Base-by-base conservation (phyloP, 768 basidiomycete species). In the Phallus indusiatus region DNA sequence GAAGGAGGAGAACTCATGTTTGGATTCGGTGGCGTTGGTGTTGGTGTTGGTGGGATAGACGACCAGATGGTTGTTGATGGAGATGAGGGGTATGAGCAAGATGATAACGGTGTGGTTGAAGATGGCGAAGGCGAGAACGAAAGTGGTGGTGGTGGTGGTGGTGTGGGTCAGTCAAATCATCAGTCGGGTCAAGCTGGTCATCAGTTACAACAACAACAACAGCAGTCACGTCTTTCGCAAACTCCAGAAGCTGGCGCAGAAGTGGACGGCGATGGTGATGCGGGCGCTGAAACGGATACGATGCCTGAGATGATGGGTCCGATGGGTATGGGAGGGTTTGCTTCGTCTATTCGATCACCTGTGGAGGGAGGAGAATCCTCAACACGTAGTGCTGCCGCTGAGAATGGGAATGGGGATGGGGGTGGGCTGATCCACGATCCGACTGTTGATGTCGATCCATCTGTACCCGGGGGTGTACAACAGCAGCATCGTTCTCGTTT, bases 1-100 rank as follows among this genome's bases (percentile, higher is more conserved):
- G 95, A 97, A 42, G 42, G 42, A 28, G 28, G 28, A 28, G 28
- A 28, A 7, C 28, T 28, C 7, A 28, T 28, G 28, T 28, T 3
- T 42, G 42, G 16, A 8, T 37, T 16, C 16, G 16, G 12, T 42
- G 9, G 42, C 12, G 42, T 10, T 42, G n/a, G 14, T 3, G 2
- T n/a, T 42, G 42, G 42, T 42, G n/a, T 4, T 10, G 42, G 42
- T 37, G 36, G 36, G 16, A 8, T 8, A n/a, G 42, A 42, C 12
- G 42, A 42, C n/a, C 42, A 42, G n/a, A 42, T 42, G 42, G 42
- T 42, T 10, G n/a, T 42, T n/a, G 42, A 42, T n/a, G 42, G n/a
- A 42, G 42, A 42, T 4, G 12, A 42, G 4, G 42, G n/a, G 12
- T 12, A 42, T 42, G 42, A 42, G 9, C 2, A 42, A 14, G 42